Base-by-base conservation (phyloP, 352 stramenopile genomes). In the Elongisporangium prolatum region DNA sequence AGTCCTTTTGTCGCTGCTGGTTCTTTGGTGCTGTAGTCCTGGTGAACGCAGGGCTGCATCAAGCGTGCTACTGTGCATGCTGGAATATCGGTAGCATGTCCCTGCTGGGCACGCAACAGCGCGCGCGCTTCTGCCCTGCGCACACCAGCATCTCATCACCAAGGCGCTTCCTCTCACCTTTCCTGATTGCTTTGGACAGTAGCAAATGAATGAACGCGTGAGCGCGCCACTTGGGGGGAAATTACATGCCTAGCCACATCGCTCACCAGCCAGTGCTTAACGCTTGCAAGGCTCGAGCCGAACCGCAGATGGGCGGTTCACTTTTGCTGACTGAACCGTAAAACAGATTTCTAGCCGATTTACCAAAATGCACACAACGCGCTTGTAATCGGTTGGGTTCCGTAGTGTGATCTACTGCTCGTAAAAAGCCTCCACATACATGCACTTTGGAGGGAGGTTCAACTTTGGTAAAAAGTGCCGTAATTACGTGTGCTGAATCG, bases 171-270 rank as follows among this genome's bases (percentile, higher is more conserved):
- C 75, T 75, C 82, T 90, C 59, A 77, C 69, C 72, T 89, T 89
- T 80, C 78, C 80, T 75, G 74, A 88, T 90, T 88, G 81, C 81
- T 91, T 91, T 89, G 81, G 81, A 91, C 81, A 89, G 81, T 88
- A 89, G 77, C 76, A 84, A 89, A 85, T 88, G 73, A 76, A 73
- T 65, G 50, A 64, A 69, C 60, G 65, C 48, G 57, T 52, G 25
- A 54, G 52, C 34, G 50, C 55, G 57, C 21, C 28, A 40, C 28
- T 40, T 40, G 28, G 28, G 28, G 28, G 21, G 50, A 71, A 78
- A 77, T 80, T 76, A 80, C 63, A 25, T 52, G 65, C 58, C 50
- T 66, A 57, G 66, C 60, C 69, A 60, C 65, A 62, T 66, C 61
- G 56, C 62, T 62, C 65, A 74, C 71, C 77, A 84, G 74, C 75